A percentile compares a stretch with the other conserved stretches of the same genome.
Evolutionary conservation across 179 eudicot genomes (phyloP).

Genomic region (Silene noctiflora): DNA sequence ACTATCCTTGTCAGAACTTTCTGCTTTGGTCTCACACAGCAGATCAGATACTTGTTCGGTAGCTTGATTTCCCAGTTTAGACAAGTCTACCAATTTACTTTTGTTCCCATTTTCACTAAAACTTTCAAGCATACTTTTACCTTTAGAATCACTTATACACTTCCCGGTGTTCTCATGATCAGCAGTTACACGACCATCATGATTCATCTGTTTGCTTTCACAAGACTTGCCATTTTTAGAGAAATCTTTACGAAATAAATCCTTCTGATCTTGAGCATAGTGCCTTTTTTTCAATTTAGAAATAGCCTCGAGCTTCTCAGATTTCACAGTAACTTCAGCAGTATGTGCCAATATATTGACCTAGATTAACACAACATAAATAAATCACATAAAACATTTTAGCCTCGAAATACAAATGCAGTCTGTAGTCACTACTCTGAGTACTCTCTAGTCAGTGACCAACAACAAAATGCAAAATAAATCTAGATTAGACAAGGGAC

Average conservation of each 20-base stretch:
- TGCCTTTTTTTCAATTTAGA: constrained; percentile 27
- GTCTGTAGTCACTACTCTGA: neutral
- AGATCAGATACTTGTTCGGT: constrained; percentile 11
- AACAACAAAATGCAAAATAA: no score
- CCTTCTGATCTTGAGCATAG: constrained; percentile 38
- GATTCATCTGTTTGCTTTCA: neutral
- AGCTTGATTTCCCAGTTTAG: neutral
- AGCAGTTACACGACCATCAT: neutral
- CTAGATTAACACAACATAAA: constrained; percentile 28
- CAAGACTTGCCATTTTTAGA: neutral
- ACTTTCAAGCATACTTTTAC: no score
- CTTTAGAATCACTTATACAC: neutral
- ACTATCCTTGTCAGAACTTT: neutral
- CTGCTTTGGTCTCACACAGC: neutral
- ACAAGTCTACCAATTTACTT: constrained; percentile 5
- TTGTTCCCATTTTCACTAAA: neutral
- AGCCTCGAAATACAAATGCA: neutral
- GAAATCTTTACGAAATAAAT: constrained; percentile 28
- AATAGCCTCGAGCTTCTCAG: constrained; percentile 17
- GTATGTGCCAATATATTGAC: constrained; percentile 63
- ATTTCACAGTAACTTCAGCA: constrained; percentile 30
- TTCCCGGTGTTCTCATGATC: neutral
- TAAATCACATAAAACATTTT: constrained; percentile 2
- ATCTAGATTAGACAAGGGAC: neutral
- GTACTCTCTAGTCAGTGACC: neutral